Percentiles rank a stretch among this genome's conserved stretches.
Conservation (phyloP, 495 filamentous ascomycete species). For the Penicillium salamii region DNA sequence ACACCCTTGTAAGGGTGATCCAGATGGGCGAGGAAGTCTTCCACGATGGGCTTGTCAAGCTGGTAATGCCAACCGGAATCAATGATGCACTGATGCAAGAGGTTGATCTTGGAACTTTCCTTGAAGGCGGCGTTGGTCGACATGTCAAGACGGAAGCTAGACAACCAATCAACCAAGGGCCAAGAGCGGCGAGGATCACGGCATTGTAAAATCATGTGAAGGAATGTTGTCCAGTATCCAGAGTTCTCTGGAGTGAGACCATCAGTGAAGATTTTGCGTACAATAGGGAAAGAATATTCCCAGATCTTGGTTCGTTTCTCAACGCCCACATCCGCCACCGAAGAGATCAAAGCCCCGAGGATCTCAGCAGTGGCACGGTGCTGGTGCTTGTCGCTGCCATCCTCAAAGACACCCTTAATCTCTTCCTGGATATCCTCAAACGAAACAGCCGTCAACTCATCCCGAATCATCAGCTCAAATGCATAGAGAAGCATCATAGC, state of each 20-base stretch:
- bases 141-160: conserved; percentile 88
- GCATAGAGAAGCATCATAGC: conserved; percentile 81
- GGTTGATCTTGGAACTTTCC: conserved; percentile 92
- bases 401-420: conserved; percentile 70
- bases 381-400: conserved; percentile 96
- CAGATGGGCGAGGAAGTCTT: conserved; percentile 86
- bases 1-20: conserved; percentile 98
- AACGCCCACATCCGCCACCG: conserved; percentile 66
- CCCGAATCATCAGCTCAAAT: conserved; percentile 77
- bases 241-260: conserved; percentile 93
- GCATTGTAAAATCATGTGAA: conserved; percentile 78
- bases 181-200: conserved; percentile 84
- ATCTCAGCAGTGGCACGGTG: conserved; percentile 96
- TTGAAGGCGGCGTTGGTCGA: conserved; percentile 97
- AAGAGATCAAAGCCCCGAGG: conserved; percentile 75
- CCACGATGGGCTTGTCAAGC: conserved; percentile 81
- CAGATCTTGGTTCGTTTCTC: conserved; percentile 73
- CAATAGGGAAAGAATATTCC: conserved; percentile 86
- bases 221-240: conserved; percentile 88
- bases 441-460: conserved; percentile 67
- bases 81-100: conserved; percentile 82
- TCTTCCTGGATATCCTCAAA: conserved; percentile 88
- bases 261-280: conserved; percentile 80
- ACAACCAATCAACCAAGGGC: conserved; percentile 82
- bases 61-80: conserved; percentile 97